Base-by-base conservation (phyloP, 805 yeast genomes). In the Barnettozyma californica region DNA sequence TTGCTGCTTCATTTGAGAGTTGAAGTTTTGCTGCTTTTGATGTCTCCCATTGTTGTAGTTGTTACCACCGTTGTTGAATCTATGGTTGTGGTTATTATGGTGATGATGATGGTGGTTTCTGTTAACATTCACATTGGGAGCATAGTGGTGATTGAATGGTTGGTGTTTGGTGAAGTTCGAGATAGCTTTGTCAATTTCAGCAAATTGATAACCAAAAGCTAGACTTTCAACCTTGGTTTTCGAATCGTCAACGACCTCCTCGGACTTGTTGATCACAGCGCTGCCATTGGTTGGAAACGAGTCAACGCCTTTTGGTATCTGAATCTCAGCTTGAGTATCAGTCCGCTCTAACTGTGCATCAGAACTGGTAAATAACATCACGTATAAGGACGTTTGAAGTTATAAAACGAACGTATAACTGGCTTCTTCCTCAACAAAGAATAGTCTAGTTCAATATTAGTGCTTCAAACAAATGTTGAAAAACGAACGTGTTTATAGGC, bases 61-160 rank as follows among this genome's bases (percentile, higher is more conserved):
- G 43, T 45, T 43, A 33, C 40, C 34, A 44, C 46, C 43, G 46
- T 31, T 41, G 13, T 43, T 34, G 34, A 40, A 39, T 41, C 43
- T 49, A 43, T 48, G 25, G 39, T 49, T 14, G 44, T 47, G 46
- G 31, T 46, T 37, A 10, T 46, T 39, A 41, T 45, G 48, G 48
- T 44, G 46, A 40, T 48, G 33, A 36, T 45, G 44, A 31, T 47
- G 39, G 38, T 43, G 29, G 19, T 43, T 38, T 23, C 47, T 43
- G 42, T 47, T 45, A 27, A 50, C 35, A 43, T 47, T 54, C 50
- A 61, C 60, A 45, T 61, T 61, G 39, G 65, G 66, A 16, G 65
- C 63, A 46, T 62, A 62, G 47, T 61, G 64, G 36, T 60, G 64
- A 45, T 58, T 61, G 53, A 59, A 61, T 14, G 57, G 64, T 45